Evolutionary conservation across 2,329 filamentous ascomycete genomes (phyloP).

Genomic region (Fusarium xylarioides): DNA sequence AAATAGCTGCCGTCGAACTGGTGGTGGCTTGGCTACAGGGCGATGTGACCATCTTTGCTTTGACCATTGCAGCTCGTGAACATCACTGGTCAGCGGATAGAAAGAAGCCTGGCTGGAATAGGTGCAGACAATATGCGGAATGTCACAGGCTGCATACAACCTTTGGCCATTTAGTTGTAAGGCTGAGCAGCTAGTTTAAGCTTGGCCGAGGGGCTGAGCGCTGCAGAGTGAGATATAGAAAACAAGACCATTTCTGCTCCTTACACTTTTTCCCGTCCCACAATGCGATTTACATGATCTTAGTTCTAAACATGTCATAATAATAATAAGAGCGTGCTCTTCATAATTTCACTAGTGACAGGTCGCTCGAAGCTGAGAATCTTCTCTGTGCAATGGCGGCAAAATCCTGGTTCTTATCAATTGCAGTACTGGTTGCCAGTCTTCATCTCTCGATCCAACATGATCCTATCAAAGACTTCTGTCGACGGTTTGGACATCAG

Average conservation of each 20-base stretch:
- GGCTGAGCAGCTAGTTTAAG: background rate
- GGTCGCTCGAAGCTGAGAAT: background rate
- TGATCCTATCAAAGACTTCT: background rate
- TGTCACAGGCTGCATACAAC: background rate
- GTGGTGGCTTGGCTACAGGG: background rate
- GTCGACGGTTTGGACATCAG: background rate
- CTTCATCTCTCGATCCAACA: background rate
- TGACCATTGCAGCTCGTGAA: fast-evolving
- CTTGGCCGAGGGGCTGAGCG: background rate
- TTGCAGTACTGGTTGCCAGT: background rate
- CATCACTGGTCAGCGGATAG: background rate
- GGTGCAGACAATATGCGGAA: background rate
- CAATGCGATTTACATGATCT: fast-evolving
- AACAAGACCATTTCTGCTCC: background rate
- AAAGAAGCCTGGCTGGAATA: background rate
- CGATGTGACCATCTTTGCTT: background rate
- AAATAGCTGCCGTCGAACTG: background rate
- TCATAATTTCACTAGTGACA: fast-evolving
- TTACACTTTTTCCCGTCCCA: too few relatives aligned
- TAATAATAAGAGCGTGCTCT: too few relatives aligned
- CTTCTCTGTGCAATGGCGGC: background rate
- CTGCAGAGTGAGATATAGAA: background rate
- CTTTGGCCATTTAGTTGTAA: fast-evolving
- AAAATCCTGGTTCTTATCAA: background rate
- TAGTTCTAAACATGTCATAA: background rate